These are phyloP conservation scores for Triangularia setosa DNA, from an alignment of 2,329 filamentous ascomycete species.

Conservation along the genomic window DNA sequence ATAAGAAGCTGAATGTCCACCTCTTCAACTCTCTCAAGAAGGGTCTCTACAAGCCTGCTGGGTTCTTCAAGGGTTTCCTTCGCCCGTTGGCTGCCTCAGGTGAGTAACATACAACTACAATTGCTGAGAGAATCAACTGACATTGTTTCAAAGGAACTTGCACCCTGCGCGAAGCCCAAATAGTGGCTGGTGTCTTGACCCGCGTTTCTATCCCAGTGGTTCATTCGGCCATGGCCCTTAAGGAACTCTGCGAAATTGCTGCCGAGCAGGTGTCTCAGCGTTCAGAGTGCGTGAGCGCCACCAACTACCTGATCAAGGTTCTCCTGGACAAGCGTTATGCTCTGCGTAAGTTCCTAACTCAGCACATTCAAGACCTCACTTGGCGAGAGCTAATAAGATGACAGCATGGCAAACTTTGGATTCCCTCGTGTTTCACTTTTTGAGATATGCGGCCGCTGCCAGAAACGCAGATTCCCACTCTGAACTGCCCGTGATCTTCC, in stretches of 20 bases:
- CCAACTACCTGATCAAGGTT: constrained; percentile 91
- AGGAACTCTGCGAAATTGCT: constrained; percentile 89
- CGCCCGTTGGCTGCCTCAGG: constrained; percentile 80
- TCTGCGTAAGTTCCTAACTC: no score
- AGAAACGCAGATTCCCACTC: constrained; percentile 42
- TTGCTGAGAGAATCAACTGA: background rate
- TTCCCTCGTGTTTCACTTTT: constrained; percentile 91
- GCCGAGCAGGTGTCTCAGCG: constrained; percentile 82
- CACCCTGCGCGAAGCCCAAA: constrained; percentile 86
- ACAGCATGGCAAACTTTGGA: no score
- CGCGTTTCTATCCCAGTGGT: constrained; percentile 84
- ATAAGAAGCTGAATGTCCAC: constrained; percentile 92
- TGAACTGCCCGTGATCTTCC: constrained; percentile 90
- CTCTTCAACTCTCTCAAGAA: constrained; percentile 94
- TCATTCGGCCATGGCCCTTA: constrained; percentile 86
- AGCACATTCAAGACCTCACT: no score
- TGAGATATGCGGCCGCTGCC: constrained; percentile 66
- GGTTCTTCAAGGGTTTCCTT: constrained; percentile 91
- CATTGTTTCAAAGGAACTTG: constrained; percentile 55
- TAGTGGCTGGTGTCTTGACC: constrained; percentile 80
- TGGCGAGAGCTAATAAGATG: no score
- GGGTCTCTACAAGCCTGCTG: constrained; percentile 61
- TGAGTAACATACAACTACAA: background rate
- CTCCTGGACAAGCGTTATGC: constrained; percentile 97
- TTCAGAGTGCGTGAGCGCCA: constrained; percentile 82